phyloP scores from a whole-genome alignment of 2,329 filamentous ascomycete species.

The Xylariaceae sp. region DNA sequence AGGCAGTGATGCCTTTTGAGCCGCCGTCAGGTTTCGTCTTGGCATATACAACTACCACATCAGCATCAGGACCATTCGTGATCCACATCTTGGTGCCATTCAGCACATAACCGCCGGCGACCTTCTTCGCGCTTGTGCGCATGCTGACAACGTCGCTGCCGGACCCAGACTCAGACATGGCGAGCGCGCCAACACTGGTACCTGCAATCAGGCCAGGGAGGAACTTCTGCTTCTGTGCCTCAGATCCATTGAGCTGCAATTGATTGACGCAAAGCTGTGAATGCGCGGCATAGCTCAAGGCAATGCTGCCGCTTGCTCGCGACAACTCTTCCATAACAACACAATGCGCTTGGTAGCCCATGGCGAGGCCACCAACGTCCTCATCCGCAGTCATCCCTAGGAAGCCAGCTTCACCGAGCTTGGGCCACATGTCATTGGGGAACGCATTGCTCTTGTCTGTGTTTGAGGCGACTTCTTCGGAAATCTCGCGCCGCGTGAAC shows the following conservation, averaged over 20 bases:
- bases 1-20: constrained; percentile 91
- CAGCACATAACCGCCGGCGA: constrained; percentile 80
- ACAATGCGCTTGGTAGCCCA: constrained; percentile 97
- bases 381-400: constrained; percentile 93
- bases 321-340: constrained; percentile 94
- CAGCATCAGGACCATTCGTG: constrained; percentile 94
- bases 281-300: constrained; percentile 90
- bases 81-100: constrained; percentile 99
- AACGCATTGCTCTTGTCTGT: constrained; percentile 90
- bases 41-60: constrained; percentile 91
- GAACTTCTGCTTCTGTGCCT: constrained; percentile 75
- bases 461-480: constrained; percentile 73
- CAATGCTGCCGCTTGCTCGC: constrained; percentile 79
- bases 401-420: constrained; percentile 87
- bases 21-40: constrained; percentile 81
- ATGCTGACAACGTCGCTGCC: constrained; percentile 95
- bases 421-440: constrained; percentile 87
- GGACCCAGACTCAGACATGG: constrained; percentile 91
- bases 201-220: constrained; percentile 80
- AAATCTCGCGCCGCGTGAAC: constrained; percentile 83
- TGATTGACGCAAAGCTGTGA: constrained; percentile 97
- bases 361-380: constrained; percentile 80
- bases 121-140: constrained; percentile 78
- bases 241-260: constrained; percentile 80
- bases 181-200: constrained; percentile 78